phyloP scores from a whole-genome alignment of 148 eudicot species.

The Tetragonia tetragonoides region DNA sequence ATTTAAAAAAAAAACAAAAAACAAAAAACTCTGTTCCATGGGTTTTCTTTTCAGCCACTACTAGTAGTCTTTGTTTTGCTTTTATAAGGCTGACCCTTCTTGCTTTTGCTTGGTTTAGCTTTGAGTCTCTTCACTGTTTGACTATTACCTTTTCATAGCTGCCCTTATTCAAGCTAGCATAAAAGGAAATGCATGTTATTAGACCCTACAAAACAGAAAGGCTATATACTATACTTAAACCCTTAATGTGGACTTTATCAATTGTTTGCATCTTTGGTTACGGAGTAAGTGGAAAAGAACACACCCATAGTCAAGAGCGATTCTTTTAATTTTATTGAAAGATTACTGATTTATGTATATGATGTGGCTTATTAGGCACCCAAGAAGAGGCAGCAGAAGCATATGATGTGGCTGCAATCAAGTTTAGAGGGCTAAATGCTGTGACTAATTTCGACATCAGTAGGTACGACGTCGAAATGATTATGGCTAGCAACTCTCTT shows the following conservation, averaged over 20 bases:
- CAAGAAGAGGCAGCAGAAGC: conserved; percentile 98
- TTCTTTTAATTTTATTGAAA: background rate
- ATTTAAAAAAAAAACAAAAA: no score
- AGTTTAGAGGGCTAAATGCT: conserved; percentile 73
- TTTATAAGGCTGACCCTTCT: conserved; percentile 39
- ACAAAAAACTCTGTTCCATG: no score
- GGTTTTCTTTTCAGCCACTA: conserved; percentile 36
- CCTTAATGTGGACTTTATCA: no score
- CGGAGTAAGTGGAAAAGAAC: no score
- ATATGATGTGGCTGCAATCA: conserved; percentile 92
- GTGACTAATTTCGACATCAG: conserved; percentile 86
- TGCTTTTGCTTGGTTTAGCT: background rate
- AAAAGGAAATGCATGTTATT: no score
- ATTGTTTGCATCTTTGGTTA: no score
- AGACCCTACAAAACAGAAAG: no score
- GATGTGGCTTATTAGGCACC: conserved; percentile 47
- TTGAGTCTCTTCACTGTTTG: conserved; percentile 1
- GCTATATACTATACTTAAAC: no score
- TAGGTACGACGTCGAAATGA: conserved; percentile 67
- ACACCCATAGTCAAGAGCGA: no score
- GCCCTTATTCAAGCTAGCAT: no score
- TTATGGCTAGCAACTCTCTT: conserved; percentile 59
- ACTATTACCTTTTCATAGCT: no score
- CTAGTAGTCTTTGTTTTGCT: conserved; percentile 28
- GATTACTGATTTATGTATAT: background rate